Percentiles rank a stretch among this genome's conserved stretches.
These are phyloP conservation scores for Corrigiola litoralis DNA, from an alignment of 179 eudicot species.

Conservation along the genomic window DNA sequence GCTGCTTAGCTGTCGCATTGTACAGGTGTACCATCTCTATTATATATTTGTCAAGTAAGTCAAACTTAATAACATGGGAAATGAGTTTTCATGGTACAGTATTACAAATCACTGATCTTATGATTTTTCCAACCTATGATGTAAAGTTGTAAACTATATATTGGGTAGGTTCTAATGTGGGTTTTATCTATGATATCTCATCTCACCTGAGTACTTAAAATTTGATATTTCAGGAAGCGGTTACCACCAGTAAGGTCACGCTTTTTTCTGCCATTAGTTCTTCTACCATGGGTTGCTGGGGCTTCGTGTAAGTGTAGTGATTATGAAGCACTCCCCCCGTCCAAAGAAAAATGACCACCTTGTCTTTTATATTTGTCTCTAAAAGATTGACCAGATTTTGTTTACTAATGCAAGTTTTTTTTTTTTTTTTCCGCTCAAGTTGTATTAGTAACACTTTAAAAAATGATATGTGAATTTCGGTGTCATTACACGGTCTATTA, in stretches of 20 bases:
- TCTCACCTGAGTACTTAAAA: background rate
- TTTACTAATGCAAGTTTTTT: too few species aligned
- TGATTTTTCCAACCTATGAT: too few species aligned
- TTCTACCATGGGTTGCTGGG: slow-evolving; percentile 75
- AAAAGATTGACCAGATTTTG: too few species aligned
- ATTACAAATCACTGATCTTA: background rate
- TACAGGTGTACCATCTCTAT: slow-evolving; percentile 76
- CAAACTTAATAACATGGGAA: background rate
- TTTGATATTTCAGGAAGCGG: slow-evolving; percentile 58
- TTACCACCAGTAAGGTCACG: slow-evolving; percentile 74
- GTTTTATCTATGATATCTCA: background rate
- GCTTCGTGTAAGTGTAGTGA: slow-evolving; percentile 54
- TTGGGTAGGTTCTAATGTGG: background rate
- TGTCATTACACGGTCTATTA: too few species aligned
- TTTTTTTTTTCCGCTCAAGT: too few species aligned
- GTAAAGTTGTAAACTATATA: too few species aligned
- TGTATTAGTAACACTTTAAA: too few species aligned
- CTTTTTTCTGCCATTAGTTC: slow-evolving; percentile 53
- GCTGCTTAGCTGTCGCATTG: slow-evolving; percentile 79
- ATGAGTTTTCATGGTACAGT: background rate
- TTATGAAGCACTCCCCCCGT: too few species aligned
- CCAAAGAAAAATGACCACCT: background rate
- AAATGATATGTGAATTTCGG: too few species aligned
- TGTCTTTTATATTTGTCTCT: background rate
- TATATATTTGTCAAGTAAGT: slow-evolving; percentile 83